Evolutionary conservation across 768 basidiomycete genomes (phyloP), one percentile per base, ranked within the genome.

Genomic region (Suillus bovinus): DNA sequence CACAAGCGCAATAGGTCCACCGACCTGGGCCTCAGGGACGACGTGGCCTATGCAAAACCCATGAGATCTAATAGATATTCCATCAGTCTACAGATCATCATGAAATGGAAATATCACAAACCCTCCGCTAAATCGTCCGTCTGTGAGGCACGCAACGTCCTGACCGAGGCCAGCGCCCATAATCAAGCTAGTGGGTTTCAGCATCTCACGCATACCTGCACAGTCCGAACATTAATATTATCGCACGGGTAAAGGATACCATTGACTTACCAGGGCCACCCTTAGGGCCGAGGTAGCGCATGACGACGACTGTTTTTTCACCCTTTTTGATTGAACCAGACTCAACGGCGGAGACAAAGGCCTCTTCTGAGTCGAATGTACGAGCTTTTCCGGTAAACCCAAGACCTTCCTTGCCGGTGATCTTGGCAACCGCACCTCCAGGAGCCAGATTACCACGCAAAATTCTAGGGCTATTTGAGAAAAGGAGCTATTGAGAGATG

Each of bases 41-140:
- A 99, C 94, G 72, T 99, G 97, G 14, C 96, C 96, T 60, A 98
- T 92, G 69, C 91, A 91, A 81, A 99, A 99, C 20, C 95, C 95
- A 78, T 96, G 95, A 50, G 95, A 96, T 67, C 94, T 96, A 68
- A 24, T 62, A 61, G 50, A 38, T 22, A 44, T 24, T 24, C 58
- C 31, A 31, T 64, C 56, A 71, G 67, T 68, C 24, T 47, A 54
- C 62, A 62, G 61, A 59, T 62, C 66, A 60, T 66, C 60, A 61
- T 52, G 68, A 67, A n/a, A 58, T 60, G 44, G 63, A 38, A 38
- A 61, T 38, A 11, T 61, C 46, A 81, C 89, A 77, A 70, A 97
- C 94, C 96, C 96, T 80, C 96, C 96, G 73, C 92, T 94, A 82
- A 99, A 99, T 67, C 97, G 88, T 57, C 97, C 97, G 77, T 99